Conservation (phyloP, 2,329 filamentous ascomycete genomes). For the Stachybotrys chlorohalonatus region DNA sequence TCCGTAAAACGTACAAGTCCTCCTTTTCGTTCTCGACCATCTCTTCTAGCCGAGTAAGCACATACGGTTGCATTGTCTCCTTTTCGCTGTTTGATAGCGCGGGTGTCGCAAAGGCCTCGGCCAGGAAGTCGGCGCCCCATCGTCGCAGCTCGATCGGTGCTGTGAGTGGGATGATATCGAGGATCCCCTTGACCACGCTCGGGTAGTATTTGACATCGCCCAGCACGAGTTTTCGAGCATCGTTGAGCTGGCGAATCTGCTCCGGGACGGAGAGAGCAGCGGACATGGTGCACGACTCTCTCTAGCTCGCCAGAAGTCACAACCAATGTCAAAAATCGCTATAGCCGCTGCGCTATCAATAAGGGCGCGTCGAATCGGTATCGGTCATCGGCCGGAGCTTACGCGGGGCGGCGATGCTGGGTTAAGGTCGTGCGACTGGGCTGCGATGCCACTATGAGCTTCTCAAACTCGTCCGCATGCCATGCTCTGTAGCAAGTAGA, state of each 20-base stretch:
- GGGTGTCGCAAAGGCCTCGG: constrained; percentile 93
- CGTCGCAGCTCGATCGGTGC: constrained; percentile 73
- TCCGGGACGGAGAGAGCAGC: constrained; percentile 53
- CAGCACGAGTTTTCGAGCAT: constrained; percentile 82
- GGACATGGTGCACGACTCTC: constrained; percentile 35
- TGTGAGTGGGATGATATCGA: constrained; percentile 77
- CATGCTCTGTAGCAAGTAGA: constrained; percentile 17
- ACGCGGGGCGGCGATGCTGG: not conserved
- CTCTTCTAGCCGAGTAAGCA: constrained; percentile 66
- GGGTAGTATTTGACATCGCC: constrained; percentile 82
- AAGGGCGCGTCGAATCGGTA: not conserved
- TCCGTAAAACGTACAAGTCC: constrained; percentile 74
- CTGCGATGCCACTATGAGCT: constrained; percentile 4
- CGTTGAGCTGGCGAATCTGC: constrained; percentile 80
- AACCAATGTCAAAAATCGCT: not conserved
- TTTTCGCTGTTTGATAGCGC: constrained; percentile 69
- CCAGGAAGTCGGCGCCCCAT: constrained; percentile 95
- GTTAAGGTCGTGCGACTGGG: not conserved
- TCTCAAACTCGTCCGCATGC: constrained; percentile 15
- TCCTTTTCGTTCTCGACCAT: constrained; percentile 64
- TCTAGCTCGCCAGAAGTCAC: not conserved
- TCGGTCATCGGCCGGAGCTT: not conserved
- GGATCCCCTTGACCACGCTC: constrained; percentile 81
- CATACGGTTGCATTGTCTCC: constrained; percentile 65
- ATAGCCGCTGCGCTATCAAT: not conserved